Evolutionary conservation across 495 filamentous ascomycete genomes (phyloP).

Genomic region (Penicillium robsamsonii): DNA sequence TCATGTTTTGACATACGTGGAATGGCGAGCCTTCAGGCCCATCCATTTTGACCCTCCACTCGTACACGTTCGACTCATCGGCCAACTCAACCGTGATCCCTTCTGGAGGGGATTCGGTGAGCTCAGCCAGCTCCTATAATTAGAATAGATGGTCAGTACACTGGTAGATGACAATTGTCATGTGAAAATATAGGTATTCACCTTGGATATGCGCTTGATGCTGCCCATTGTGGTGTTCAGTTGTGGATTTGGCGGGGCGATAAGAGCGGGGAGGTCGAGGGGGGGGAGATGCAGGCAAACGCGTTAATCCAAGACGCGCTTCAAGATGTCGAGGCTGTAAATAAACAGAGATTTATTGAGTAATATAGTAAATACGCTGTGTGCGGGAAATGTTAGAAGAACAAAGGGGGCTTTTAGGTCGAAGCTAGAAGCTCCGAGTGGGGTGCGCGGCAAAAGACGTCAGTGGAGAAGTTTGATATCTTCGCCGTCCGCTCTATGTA

Average conservation of each 20-base stretch:
- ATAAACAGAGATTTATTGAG: conserved; percentile 14
- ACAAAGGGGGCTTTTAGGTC: conserved; percentile 19
- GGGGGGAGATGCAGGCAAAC: conserved; percentile 9
- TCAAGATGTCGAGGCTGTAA: conserved; percentile 9
- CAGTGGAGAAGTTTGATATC: conserved; percentile 14
- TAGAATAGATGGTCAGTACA: conserved; percentile 4
- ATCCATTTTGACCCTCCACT: conserved; percentile 77
- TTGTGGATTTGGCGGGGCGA: conserved; percentile 15
- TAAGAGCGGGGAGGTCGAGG: conserved; percentile 17
- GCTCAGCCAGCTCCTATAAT: conserved; percentile 69
- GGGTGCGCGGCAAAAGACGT: conserved; percentile 32
- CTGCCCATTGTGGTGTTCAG: conserved; percentile 42
- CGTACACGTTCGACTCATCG: conserved; percentile 72
- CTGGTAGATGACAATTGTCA: background rate
- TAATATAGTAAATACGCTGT: background rate
- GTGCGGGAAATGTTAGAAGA: conserved; percentile 30
- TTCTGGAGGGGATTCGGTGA: conserved; percentile 58
- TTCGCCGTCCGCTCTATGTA: background rate
- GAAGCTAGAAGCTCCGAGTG: conserved; percentile 21
- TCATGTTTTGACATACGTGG: conserved; percentile 47
- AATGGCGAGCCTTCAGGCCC: conserved; percentile 73
- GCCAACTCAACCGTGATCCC: conserved; percentile 65
- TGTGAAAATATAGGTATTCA: conserved; percentile 21
- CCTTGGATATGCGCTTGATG: conserved; percentile 63
- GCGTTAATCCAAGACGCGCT: background rate